Evolutionary conservation across 2,329 filamentous ascomycete genomes (phyloP).

Genomic region (Botryotinia convoluta): DNA sequence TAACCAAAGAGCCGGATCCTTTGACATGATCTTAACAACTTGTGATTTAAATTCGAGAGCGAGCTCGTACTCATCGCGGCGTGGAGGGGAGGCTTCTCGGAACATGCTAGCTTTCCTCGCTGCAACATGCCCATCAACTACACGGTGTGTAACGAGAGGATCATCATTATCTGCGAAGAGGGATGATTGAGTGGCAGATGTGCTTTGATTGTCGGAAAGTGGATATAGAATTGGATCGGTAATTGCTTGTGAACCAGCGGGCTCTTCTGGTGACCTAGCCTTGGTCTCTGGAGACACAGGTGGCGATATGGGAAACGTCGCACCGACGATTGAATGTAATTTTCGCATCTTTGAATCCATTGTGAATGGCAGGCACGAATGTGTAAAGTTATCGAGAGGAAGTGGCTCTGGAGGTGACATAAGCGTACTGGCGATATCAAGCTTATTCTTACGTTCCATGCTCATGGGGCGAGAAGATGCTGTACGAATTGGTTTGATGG

Average conservation of each 20-base stretch:
- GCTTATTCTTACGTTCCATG: constrained; percentile 31
- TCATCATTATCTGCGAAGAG: constrained; percentile 49
- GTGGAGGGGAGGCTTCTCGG: constrained; percentile 46
- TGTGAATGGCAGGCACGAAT: constrained; percentile 23
- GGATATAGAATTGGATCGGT: constrained; percentile 60
- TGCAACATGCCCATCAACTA: constrained; percentile 47
- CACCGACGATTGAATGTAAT: constrained; percentile 39
- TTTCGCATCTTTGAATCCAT: constrained; percentile 33
- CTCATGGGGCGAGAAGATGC: constrained; percentile 28
- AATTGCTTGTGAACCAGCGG: constrained; percentile 38
- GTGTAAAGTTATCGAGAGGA: constrained; percentile 51
- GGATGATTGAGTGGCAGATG: constrained; percentile 47
- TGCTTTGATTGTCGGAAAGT: constrained; percentile 40
- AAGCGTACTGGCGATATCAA: constrained; percentile 45
- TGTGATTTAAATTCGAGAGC: constrained; percentile 53
- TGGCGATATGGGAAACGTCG: constrained; percentile 49
- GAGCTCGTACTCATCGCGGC: constrained; percentile 53
- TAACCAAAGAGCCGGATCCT: constrained; percentile 33
- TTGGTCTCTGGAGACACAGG: constrained; percentile 54
- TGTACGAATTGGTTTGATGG: constrained; percentile 29
- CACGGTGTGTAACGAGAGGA: constrained; percentile 40
- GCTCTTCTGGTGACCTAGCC: constrained; percentile 26
- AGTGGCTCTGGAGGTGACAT: constrained; percentile 62
- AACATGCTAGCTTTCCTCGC: constrained; percentile 40
- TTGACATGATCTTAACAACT: constrained; percentile 42